Evolutionary conservation across 2,329 filamentous ascomycete genomes (phyloP).

Genomic region (Podosphaera fusca): DNA sequence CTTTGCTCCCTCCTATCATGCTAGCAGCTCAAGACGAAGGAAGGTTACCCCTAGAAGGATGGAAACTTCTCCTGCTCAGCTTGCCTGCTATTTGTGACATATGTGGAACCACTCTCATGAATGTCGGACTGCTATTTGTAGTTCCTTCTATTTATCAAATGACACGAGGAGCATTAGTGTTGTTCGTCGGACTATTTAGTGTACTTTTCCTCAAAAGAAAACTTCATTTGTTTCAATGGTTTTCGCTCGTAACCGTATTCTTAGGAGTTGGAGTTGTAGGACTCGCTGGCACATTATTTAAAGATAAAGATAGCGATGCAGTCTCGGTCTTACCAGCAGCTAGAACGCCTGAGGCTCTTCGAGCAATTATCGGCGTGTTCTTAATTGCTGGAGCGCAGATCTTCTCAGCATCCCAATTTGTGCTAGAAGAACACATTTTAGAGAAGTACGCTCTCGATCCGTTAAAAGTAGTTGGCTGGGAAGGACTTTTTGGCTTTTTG

Average conservation of each 20-base stretch:
- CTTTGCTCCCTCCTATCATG: slow-evolving; percentile 27
- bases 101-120: slow-evolving; percentile 89
- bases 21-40: slow-evolving; percentile 30
- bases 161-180: slow-evolving; percentile 80
- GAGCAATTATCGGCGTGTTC: slow-evolving; percentile 61
- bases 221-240: slow-evolving; percentile 77
- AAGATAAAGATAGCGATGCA: slow-evolving; percentile 25
- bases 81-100: slow-evolving; percentile 87
- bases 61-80: slow-evolving; percentile 50
- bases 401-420: slow-evolving; percentile 91
- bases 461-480: slow-evolving; percentile 83
- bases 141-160: slow-evolving; percentile 97
- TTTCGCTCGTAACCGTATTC: slow-evolving; percentile 68
- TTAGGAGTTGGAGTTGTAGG: slow-evolving; percentile 75
- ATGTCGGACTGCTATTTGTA: slow-evolving; percentile 78
- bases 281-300: slow-evolving; percentile 63
- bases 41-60: slow-evolving; percentile 39
- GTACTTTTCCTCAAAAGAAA: slow-evolving; percentile 68
- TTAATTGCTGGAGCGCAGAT: slow-evolving; percentile 88
- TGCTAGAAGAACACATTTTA: slow-evolving; percentile 83
- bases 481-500: slow-evolving; percentile 72
- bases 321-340: slow-evolving; percentile 18
- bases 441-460: slow-evolving; percentile 51
- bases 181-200: slow-evolving; percentile 91
- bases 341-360: slow-evolving; percentile 30